A percentile compares a stretch with the other conserved stretches of the same genome.
phyloP scores from a whole-genome alignment of 2,329 filamentous ascomycete genomes.

The Aspergillus neotritici region DNA sequence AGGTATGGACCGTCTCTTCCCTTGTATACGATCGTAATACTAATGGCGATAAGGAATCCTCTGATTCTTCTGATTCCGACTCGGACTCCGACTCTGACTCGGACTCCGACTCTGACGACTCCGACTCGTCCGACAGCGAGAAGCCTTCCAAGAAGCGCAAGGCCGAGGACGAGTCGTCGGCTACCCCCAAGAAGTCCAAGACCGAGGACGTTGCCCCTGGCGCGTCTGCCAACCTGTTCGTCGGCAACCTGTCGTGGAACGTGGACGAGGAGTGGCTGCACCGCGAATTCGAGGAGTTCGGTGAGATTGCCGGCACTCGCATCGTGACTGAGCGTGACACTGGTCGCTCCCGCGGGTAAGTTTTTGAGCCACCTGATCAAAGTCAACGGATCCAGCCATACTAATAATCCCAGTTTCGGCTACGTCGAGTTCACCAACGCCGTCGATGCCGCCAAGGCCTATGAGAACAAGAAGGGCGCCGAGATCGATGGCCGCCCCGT shows the following conservation, averaged over 20 bases:
- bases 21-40: not conserved
- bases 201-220: conserved; percentile 30
- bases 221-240: conserved; percentile 64
- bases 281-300: conserved; percentile 74
- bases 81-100: conserved; percentile 17
- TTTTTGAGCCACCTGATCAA: conserved; percentile 8
- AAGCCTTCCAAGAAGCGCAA: conserved; percentile 45
- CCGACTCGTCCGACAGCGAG: conserved; percentile 29
- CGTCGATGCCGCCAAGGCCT: conserved; percentile 64
- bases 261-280: conserved; percentile 77
- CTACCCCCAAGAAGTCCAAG: conserved; percentile 60
- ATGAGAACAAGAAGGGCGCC: conserved; percentile 66
- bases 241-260: conserved; percentile 86
- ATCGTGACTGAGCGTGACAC: conserved; percentile 77
- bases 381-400: not conserved
- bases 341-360: conserved; percentile 75
- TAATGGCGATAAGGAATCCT: conserved; percentile 9
- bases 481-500: conserved; percentile 69
- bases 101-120: conserved; percentile 25
- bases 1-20: conserved; percentile 16
- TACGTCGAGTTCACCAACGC: conserved; percentile 78
- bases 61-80: conserved; percentile 11
- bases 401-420: conserved; percentile 56
- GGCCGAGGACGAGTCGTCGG: conserved; percentile 40
- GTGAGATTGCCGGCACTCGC: conserved; percentile 65